Evolutionary conservation across 257 asterid genomes (phyloP).

Genomic region (Schizonepeta tenuifolia): DNA sequence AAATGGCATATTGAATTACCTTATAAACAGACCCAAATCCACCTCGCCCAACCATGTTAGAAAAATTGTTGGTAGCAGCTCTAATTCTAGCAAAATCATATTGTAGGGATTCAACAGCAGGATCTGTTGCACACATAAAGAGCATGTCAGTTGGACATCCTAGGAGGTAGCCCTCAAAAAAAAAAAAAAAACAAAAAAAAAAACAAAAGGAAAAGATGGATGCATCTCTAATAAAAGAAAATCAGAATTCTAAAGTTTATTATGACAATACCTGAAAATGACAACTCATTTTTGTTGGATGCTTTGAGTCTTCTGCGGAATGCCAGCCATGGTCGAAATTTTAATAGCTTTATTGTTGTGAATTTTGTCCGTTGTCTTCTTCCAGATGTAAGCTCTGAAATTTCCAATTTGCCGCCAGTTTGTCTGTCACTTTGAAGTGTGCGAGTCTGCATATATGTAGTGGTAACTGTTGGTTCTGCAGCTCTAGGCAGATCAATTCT

Average conservation of each 20-base stretch:
- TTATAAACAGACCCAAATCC: slow-evolving; percentile 25
- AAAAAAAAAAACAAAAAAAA: neutral
- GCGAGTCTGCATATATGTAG: slow-evolving; percentile 11
- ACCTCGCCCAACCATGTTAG: slow-evolving; percentile 21
- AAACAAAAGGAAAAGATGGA: no score
- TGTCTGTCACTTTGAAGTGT: neutral
- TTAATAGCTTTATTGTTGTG: slow-evolving; percentile 12
- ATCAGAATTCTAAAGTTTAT: neutral
- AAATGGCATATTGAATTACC: neutral
- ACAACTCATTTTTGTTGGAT: slow-evolving; percentile 9
- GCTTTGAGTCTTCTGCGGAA: slow-evolving; percentile 25
- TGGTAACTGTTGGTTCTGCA: neutral
- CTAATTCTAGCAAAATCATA: slow-evolving; percentile 15
- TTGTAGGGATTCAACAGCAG: neutral
- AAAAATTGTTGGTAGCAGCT: slow-evolving; percentile 27
- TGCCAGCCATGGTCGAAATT: slow-evolving; percentile 28
- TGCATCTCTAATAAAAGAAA: neutral
- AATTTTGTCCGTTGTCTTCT: slow-evolving; percentile 22
- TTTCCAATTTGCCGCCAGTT: slow-evolving; percentile 1
- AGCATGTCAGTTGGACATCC: neutral
- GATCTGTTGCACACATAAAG: slow-evolving; percentile 10
- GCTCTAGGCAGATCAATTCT: neutral
- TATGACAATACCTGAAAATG: slow-evolving; percentile 13
- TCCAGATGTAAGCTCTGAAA: slow-evolving; percentile 13
- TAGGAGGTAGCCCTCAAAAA: neutral